Evolutionary conservation across 192 early-diverging fungal genomes (phyloP).

Genomic region (Spizellomyces punctatus): DNA sequence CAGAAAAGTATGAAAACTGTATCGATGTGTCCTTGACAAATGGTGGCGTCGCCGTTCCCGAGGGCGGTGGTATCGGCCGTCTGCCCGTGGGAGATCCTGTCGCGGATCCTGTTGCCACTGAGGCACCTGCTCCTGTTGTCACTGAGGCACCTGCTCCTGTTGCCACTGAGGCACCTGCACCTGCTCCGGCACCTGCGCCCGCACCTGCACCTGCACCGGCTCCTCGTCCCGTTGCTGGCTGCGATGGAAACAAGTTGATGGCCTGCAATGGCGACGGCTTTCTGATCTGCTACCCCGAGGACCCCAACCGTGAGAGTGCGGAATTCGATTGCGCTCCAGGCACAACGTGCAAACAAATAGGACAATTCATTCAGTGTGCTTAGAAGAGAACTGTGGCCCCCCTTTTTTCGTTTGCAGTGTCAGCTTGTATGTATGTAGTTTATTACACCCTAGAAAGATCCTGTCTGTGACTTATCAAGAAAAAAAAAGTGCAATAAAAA

Average conservation of each 20-base stretch:
- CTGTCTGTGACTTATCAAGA: no score
- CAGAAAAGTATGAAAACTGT: constrained; percentile 40
- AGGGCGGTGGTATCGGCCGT: not conserved
- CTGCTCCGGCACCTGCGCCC: not conserved
- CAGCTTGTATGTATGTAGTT: no score
- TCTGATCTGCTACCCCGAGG: constrained; percentile 26
- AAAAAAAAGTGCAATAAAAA: no score
- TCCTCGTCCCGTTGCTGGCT: not conserved
- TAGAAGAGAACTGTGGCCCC: no score
- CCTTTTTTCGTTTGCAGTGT: no score
- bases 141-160: not conserved
- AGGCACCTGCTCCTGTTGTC: not conserved
- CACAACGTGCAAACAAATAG: constrained; percentile 11
- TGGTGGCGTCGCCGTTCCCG: not conserved
- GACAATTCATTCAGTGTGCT: constrained; percentile 23
- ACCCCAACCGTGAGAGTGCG: not conserved
- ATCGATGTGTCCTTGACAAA: constrained; percentile 28
- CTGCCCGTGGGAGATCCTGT: not conserved
- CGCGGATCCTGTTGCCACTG: not conserved
- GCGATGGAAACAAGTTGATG: constrained; percentile 3
- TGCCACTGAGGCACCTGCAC: not conserved
- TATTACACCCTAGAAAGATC: no score
- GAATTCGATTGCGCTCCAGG: constrained; percentile 13
- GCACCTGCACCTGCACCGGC: not conserved
- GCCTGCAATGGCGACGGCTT: constrained; percentile 25